Conservation (phyloP, 108 stramenopile genomes). For the Cyclostephanos invisitatus region DNA sequence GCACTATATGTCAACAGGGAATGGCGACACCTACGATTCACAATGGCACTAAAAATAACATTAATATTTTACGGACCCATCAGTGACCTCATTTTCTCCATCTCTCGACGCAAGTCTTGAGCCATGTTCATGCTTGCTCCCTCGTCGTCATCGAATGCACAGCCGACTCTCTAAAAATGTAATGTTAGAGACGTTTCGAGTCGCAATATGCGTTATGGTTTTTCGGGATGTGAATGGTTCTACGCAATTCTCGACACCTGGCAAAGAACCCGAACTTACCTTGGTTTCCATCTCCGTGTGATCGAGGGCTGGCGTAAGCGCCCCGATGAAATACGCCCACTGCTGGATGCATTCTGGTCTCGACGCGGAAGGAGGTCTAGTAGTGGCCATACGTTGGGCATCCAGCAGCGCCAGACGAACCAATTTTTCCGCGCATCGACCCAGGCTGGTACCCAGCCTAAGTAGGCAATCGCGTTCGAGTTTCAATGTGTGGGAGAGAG, state of each 20-base stretch:
- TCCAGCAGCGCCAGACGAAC: slow-evolving; percentile 34
- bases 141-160: not conserved
- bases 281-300: slow-evolving; percentile 42
- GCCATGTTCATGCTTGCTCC: slow-evolving; percentile 10
- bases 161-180: slow-evolving; percentile 14
- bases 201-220: not conserved
- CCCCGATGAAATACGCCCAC: slow-evolving; percentile 37
- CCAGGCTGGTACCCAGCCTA: slow-evolving; percentile 21
- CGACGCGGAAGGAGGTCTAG: not conserved
- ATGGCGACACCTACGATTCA: too few relatives aligned
- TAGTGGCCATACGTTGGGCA: slow-evolving; percentile 25
- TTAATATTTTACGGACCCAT: not conserved
- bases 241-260: not conserved
- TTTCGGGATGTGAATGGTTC: too few relatives aligned
- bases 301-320: slow-evolving; percentile 36
- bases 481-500: slow-evolving; percentile 9
- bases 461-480: slow-evolving; percentile 31
- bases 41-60: not conserved
- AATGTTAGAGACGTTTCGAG: not conserved
- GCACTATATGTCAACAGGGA: too few relatives aligned
- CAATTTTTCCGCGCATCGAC: slow-evolving; percentile 38
- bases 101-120: slow-evolving; percentile 1
- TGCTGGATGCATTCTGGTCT: slow-evolving; percentile 7
- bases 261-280: not conserved
- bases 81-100: slow-evolving; percentile 2